Percentiles rank a stretch among this genome's conserved stretches.
Evolutionary conservation across 352 stramenopile genomes (phyloP).

Genomic region (Phytopythium vexans): DNA sequence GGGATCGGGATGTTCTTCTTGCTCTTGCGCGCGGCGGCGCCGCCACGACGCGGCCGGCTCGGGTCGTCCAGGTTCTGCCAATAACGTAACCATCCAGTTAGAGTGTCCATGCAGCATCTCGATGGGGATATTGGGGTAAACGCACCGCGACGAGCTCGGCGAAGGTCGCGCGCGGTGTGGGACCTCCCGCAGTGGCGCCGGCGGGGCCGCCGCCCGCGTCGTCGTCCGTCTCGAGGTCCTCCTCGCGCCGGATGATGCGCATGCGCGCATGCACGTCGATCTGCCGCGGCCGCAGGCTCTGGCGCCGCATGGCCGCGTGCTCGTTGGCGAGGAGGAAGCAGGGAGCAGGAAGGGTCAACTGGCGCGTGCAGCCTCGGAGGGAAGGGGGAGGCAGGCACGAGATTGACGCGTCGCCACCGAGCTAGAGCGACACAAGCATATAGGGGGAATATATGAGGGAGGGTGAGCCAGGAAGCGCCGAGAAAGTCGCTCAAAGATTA

Average conservation of each 20-base stretch:
- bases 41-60: slow-evolving; percentile 18
- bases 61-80: slow-evolving; percentile 61
- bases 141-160: slow-evolving; percentile 71
- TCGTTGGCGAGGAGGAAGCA: not conserved
- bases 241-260: slow-evolving; percentile 76
- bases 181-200: slow-evolving; percentile 7
- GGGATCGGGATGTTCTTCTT: slow-evolving; percentile 89
- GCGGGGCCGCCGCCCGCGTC: slow-evolving; percentile 23
- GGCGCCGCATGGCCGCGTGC: slow-evolving; percentile 55
- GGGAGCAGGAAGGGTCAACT: not conserved
- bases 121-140: not conserved
- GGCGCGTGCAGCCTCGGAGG: not conserved
- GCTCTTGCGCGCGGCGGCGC: slow-evolving; percentile 24
- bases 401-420: no score
- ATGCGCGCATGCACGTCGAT: slow-evolving; percentile 88
- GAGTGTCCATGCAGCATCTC: not conserved
- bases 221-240: slow-evolving; percentile 73
- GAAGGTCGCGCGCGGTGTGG: slow-evolving; percentile 50
- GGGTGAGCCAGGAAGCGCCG: no score
- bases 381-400: not conserved
- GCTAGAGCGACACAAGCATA: no score
- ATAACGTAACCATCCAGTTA: slow-evolving; percentile 6
- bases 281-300: slow-evolving; percentile 82
- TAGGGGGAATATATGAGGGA: no score
- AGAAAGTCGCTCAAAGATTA: no score